phyloP scores from a whole-genome alignment of 176 grass and related monocot genomes.

The Rhipidocladum racemiflorum region DNA sequence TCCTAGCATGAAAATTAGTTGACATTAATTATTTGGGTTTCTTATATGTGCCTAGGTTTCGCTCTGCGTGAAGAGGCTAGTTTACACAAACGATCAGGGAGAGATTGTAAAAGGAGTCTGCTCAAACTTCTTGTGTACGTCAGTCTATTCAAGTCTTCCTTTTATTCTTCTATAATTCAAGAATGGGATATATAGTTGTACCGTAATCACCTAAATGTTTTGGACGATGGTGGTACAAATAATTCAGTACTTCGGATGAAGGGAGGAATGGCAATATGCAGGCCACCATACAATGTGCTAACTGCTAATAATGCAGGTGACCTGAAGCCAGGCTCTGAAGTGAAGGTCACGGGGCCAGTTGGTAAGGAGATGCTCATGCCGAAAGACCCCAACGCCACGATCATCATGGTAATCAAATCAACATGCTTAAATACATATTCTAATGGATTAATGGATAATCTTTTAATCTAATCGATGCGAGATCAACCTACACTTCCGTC shows the following conservation, averaged over 20 bases:
- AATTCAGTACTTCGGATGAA: too few relatives aligned
- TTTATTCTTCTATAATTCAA: too few relatives aligned
- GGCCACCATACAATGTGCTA: too few relatives aligned
- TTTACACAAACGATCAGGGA: constrained; percentile 92
- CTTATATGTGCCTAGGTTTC: constrained; percentile 47
- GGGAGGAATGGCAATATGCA: too few relatives aligned
- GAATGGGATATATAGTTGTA: too few relatives aligned
- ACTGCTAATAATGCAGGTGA: constrained; percentile 44
- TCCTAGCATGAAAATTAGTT: background rate
- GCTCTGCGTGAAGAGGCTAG: constrained; percentile 87
- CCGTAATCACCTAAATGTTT: too few relatives aligned
- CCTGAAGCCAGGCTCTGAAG: constrained; percentile 60
- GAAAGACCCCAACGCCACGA: constrained; percentile 83
- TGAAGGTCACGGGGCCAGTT: constrained; percentile 83
- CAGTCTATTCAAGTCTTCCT: background rate
- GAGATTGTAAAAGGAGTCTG: constrained; percentile 96
- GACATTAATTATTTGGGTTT: background rate
- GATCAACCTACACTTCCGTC: too few relatives aligned
- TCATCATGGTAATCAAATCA: constrained; percentile 55
- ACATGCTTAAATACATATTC: background rate
- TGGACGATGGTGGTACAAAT: too few relatives aligned
- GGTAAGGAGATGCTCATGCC: constrained; percentile 99
- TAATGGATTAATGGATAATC: background rate
- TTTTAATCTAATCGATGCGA: background rate
- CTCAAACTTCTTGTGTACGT: constrained; percentile 95